These are phyloP conservation scores for Dichomitus squalens DNA, from an alignment of 1,284 basidiomycete species.

Conservation along the genomic window DNA sequence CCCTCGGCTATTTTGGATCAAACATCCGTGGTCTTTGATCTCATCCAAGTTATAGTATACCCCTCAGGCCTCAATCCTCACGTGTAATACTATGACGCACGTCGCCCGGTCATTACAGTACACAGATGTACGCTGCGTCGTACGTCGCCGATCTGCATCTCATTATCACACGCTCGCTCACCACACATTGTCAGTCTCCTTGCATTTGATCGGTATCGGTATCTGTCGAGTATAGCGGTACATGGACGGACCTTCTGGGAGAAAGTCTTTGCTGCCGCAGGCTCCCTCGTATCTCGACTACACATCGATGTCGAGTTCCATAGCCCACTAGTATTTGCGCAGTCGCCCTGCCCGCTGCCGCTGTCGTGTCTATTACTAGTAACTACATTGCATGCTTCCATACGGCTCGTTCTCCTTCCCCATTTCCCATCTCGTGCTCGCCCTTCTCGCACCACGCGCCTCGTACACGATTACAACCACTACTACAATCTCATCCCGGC, in stretches of 20 bases:
- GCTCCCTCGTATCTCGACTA: background rate
- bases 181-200: conserved; percentile 12
- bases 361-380: conserved; percentile 17
- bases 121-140: conserved; percentile 33
- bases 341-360: conserved; percentile 4
- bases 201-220: conserved; percentile 8
- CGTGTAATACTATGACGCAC: conserved; percentile 42
- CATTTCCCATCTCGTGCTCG: background rate
- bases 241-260: conserved; percentile 25
- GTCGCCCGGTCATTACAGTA: conserved; percentile 33
- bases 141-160: conserved; percentile 29
- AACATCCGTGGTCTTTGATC: conserved; percentile 34
- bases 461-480: background rate
- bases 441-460: background rate
- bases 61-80: conserved; percentile 39
- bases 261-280: conserved; percentile 11
- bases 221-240: conserved; percentile 12
- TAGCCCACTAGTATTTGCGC: conserved; percentile 26
- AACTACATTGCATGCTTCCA: conserved; percentile 23
- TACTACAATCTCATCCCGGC: background rate
- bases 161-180: conserved; percentile 24
- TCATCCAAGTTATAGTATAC: conserved; percentile 40
- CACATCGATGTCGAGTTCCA: conserved; percentile 2
- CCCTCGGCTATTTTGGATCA: conserved; percentile 33
- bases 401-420: background rate